Evolutionary conservation across 192 early-diverging fungal genomes (phyloP), one percentile per base, ranked within the genome.

Genomic region (Coemansia sp.): DNA sequence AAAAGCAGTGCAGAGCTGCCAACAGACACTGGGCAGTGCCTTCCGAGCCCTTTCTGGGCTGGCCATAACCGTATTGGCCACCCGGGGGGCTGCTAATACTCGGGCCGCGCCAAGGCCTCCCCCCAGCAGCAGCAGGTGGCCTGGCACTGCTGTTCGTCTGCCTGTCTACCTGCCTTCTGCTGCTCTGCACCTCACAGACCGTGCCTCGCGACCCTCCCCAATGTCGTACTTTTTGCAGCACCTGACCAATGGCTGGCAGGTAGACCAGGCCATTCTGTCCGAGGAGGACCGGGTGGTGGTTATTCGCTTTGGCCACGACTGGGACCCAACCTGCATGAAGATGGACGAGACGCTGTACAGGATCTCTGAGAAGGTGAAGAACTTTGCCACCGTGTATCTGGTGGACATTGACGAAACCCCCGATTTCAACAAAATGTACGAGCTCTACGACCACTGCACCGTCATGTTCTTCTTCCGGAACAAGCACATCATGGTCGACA

Each of bases 401-500:
- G 90, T 93, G 12, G 96, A 99, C 72, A 96, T 90, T 54, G 86
- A 82, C 0, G 83, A 98, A 65, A 95, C 98, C 5, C 94, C 93
- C 0, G 89, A 91, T 50, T 91, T 91, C 42, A 89, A 89, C 64
- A 84, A 77, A 59, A 96, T 98, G 94, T 98, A 98, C 76, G 96
- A 99, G 73, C 68, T 97, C 26, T 99, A 96, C 71, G 96, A 99
- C 56, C 89, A 87, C 4, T 99, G 94, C 68, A 98, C 96, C 5
- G 79, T 86, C 21, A 99, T 99, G 96, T 95, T 99, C 74, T 96
- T 93, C 52, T 89, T 81, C 53, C 63, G 90, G 21, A 96, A 96
- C 74, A 92, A 94, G 67, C 96, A 96, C 47, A 98, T 99, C 51
- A 92, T 96, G 93, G 82, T 99, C 19, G 96, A 99, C 83, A 61